Evolutionary conservation across 106 monocot species (phyloP), one percentile per base, ranked within the genome.

Genomic region (Posidonia australis): DNA sequence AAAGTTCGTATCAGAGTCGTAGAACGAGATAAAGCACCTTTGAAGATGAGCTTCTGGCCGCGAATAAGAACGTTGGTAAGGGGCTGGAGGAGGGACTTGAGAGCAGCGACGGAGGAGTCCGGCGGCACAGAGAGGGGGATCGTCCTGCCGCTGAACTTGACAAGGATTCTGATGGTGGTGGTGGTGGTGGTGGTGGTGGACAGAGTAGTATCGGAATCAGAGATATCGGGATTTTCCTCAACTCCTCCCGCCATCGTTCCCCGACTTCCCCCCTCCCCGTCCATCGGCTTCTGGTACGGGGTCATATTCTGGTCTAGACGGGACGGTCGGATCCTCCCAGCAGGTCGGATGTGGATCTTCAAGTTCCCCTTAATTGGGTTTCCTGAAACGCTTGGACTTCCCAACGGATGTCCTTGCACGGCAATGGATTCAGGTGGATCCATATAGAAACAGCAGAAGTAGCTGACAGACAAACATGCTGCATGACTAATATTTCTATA

Each of bases 1-100:
- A 27, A 13, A 29, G 23, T 58, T 20, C 42, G 36, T 36, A 11
- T 16, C 9, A 23, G 30, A 41, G 17, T 16, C 13, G 3, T 2
- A 28, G 25, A 24, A 64, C 24, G 23, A 12, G 23, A 17, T 20
- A 11, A 25, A 47, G 16, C 31, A 87, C 94, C 94, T 79, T 87
- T 87, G 67, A 58, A 96, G 52, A 96, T 96, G 63, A 96, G 94
- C 74, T 78, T 96, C 73, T 96, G 94, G 67, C 87, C 90, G 46
- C 94, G 90, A 32, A 84, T 82, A 59, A 96, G 75, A 63, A 90
- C 90, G 67, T 96, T 81, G 74, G 94, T 96, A 69, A 96, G 82
- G 44, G 87, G 82, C 60, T 78, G 86, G 55, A 96, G 86, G 42
- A 74, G 80, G 44, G 78, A 80, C 63, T 96, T 96, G 48, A 96